These are phyloP conservation scores for Gossypium arboreum DNA, from an alignment of 345 rosid genomes.

Conservation along the genomic window DNA sequence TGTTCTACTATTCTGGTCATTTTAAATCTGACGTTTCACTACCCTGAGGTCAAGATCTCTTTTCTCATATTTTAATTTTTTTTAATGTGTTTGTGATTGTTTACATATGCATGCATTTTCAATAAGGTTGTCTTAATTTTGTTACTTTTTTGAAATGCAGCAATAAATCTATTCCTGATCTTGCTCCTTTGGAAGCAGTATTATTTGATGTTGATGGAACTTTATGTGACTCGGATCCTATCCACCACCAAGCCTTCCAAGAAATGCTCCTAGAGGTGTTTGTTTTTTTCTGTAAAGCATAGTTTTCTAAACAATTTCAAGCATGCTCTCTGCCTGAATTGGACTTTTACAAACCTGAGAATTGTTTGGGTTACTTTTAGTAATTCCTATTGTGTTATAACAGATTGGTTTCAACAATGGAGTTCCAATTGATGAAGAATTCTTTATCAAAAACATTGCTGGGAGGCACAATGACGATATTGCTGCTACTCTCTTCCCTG, in stretches of 20 bases:
- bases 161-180: conserved; percentile 43
- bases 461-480: conserved; percentile 82
- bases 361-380: neutral
- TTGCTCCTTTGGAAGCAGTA: conserved; percentile 75
- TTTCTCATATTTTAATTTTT: neutral
- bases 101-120: too few species aligned
- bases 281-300: neutral
- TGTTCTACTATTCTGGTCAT: neutral
- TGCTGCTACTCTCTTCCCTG: conserved; percentile 58
- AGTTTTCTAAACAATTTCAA: neutral
- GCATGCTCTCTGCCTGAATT: neutral
- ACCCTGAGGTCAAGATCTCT: neutral
- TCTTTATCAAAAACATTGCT: conserved; percentile 57
- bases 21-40: neutral
- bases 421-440: conserved; percentile 75
- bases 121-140: neutral
- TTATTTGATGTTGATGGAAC: conserved; percentile 96
- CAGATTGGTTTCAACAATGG: conserved; percentile 93
- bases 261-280: conserved; percentile 73
- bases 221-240: conserved; percentile 92
- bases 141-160: conserved; percentile 33
- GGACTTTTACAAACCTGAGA: neutral
- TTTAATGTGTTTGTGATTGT: neutral
- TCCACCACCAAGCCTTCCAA: conserved; percentile 61
- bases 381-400: conserved; percentile 7